A percentile compares a stretch with the other conserved stretches of the same genome.
phyloP scores from a whole-genome alignment of 805 yeast genomes.

The Zygosaccharomyces gambellarensis region DNA sequence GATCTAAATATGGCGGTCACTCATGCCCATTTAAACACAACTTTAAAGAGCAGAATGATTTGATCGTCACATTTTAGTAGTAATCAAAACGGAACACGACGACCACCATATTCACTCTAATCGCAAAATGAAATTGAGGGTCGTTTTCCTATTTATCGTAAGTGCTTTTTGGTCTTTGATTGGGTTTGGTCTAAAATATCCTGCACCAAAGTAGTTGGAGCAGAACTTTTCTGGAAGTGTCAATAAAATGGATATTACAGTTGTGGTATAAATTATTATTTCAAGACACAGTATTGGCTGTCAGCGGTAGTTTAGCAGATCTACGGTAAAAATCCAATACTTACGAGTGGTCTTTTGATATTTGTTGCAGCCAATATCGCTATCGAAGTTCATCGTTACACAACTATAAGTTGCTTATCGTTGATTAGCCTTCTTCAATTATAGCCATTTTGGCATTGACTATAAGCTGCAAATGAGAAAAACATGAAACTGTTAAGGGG shows the following conservation, averaged over 20 bases:
- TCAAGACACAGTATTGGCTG: conserved; percentile 71
- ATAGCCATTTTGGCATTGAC: conserved; percentile 55
- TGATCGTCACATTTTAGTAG: too few relatives aligned
- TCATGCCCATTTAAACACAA: too few relatives aligned
- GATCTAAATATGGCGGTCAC: neutral
- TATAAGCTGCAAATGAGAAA: conserved; percentile 37
- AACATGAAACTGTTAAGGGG: conserved; percentile 24
- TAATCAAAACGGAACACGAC: neutral
- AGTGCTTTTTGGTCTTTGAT: conserved; percentile 62
- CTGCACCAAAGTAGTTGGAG: conserved; percentile 61
- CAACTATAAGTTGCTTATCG: conserved; percentile 46
- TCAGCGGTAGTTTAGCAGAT: conserved; percentile 67
- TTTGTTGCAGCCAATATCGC: conserved; percentile 72
- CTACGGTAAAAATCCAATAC: conserved; percentile 65
- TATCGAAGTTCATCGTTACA: conserved; percentile 51
- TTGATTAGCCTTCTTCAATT: conserved; percentile 78
- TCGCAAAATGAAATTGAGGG: conserved; percentile 28
- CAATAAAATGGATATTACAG: conserved; percentile 58
- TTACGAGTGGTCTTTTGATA: conserved; percentile 76
- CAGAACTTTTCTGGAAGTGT: conserved; percentile 49
- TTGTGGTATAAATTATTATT: conserved; percentile 66
- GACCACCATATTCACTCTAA: conserved; percentile 24
- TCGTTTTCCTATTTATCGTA: conserved; percentile 30
- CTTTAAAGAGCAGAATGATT: neutral
- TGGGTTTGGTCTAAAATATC: conserved; percentile 76